Evolutionary conservation across 1,139 yeast species (phyloP).

Genomic region (Sporopachydermia cereana): DNA sequence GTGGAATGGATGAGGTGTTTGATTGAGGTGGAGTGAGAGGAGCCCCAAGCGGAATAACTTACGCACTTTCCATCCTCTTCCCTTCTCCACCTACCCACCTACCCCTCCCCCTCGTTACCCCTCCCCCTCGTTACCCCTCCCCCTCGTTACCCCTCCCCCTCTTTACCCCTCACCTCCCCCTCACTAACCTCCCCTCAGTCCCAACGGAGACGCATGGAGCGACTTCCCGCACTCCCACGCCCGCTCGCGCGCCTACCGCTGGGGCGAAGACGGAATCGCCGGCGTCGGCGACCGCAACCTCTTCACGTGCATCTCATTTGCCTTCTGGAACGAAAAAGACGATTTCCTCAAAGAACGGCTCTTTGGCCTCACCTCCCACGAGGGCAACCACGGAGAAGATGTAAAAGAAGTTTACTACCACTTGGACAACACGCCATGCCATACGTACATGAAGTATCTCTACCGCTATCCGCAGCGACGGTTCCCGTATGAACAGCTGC

Average conservation of each 20-base stretch:
- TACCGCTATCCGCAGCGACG: constrained; percentile 85
- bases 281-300: constrained; percentile 88
- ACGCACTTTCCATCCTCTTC: not conserved
- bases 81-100: no score
- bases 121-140: not conserved
- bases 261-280: constrained; percentile 97
- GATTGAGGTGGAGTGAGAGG: no score
- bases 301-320: constrained; percentile 62
- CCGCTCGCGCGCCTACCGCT: constrained; percentile 70
- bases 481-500: constrained; percentile 73
- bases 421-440: constrained; percentile 87
- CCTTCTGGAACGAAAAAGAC: constrained; percentile 89
- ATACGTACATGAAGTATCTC: constrained; percentile 83
- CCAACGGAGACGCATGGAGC: constrained; percentile 84
- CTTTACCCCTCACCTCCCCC: not conserved
- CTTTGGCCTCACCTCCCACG: constrained; percentile 85
- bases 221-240: constrained; percentile 86
- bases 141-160: not conserved
- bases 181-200: constrained; percentile 6
- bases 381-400: constrained; percentile 95
- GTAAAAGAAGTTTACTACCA: constrained; percentile 80
- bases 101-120: not conserved
- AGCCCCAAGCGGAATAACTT: no score
- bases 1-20: no score
- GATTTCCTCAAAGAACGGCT: constrained; percentile 76